Conservation (phyloP, 345 rosid species). For the Kandelia obovata region DNA sequence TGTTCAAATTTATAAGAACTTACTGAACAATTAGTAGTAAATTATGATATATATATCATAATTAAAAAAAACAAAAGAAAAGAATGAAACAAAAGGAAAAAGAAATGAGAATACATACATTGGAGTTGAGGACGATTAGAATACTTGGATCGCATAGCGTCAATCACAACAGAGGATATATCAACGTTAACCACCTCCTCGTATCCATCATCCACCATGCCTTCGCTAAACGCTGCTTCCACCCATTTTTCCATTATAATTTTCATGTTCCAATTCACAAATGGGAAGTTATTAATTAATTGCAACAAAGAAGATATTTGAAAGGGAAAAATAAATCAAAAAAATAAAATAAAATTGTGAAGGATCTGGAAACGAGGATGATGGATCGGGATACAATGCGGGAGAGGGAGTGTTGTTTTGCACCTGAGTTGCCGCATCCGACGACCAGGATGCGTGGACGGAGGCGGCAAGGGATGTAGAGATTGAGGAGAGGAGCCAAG, state of each 20-base stretch:
- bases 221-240: constrained; percentile 66
- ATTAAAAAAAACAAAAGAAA: neutral
- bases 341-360: neutral
- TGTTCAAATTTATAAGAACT: neutral
- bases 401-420: neutral
- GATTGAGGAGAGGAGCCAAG: constrained; percentile 72
- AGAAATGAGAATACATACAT: constrained; percentile 36
- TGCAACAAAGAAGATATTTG: neutral
- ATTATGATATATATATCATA: too few species aligned
- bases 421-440: constrained; percentile 94
- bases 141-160: constrained; percentile 59
- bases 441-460: constrained; percentile 54
- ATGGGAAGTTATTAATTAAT: neutral
- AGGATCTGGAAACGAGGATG: neutral
- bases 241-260: neutral
- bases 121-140: constrained; percentile 54
- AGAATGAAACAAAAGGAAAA: neutral
- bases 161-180: constrained; percentile 69
- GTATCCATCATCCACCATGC: constrained; percentile 76
- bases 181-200: constrained; percentile 74
- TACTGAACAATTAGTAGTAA: too few species aligned
- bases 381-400: constrained; percentile 11
- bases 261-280: neutral
- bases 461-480: constrained; percentile 55
- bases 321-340: neutral